These are phyloP conservation scores for Skeletonema costatum DNA, from an alignment of 108 stramenopile genomes.

Conservation along the genomic window DNA sequence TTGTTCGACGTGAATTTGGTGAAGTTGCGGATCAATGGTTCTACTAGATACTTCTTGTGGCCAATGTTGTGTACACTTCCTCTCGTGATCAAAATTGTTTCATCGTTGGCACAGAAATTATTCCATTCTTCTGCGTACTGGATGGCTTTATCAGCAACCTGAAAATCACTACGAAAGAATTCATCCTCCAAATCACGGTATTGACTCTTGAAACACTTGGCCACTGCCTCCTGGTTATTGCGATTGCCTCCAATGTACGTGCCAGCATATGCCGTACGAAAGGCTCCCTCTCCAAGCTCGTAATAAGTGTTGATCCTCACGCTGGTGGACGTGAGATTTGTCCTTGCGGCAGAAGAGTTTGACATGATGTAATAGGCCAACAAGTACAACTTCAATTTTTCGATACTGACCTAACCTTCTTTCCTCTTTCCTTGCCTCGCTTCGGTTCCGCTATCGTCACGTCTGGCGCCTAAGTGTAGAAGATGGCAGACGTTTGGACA, in stretches of 20 bases:
- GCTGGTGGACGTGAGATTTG: slow-evolving; percentile 59
- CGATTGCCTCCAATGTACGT: slow-evolving; percentile 76
- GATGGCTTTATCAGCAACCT: slow-evolving; percentile 58
- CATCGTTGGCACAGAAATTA: slow-evolving; percentile 48
- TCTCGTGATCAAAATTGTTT: slow-evolving; percentile 60
- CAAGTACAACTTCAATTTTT: too few relatives aligned
- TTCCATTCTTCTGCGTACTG: slow-evolving; percentile 72
- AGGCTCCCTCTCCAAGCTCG: slow-evolving; percentile 56
- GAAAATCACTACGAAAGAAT: slow-evolving; percentile 59
- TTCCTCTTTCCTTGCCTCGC: background rate
- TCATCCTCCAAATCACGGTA: slow-evolving; percentile 54
- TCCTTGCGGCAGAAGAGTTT: slow-evolving; percentile 61
- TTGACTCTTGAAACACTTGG: slow-evolving; percentile 64
- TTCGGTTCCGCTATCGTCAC: background rate
- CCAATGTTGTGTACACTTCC: slow-evolving; percentile 52
- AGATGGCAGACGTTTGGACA: background rate
- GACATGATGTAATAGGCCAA: slow-evolving; percentile 2
- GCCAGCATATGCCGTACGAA: slow-evolving; percentile 58
- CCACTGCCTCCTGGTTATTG: slow-evolving; percentile 67
- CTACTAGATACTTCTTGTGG: slow-evolving; percentile 60
- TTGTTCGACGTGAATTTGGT: slow-evolving; percentile 72
- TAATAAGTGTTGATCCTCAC: slow-evolving; percentile 27
- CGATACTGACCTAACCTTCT: background rate
- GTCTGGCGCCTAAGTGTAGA: background rate
- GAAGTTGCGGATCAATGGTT: slow-evolving; percentile 72